Evolutionary conservation across 2,329 filamentous ascomycete genomes (phyloP).

Genomic region (Fusarium globosum): DNA sequence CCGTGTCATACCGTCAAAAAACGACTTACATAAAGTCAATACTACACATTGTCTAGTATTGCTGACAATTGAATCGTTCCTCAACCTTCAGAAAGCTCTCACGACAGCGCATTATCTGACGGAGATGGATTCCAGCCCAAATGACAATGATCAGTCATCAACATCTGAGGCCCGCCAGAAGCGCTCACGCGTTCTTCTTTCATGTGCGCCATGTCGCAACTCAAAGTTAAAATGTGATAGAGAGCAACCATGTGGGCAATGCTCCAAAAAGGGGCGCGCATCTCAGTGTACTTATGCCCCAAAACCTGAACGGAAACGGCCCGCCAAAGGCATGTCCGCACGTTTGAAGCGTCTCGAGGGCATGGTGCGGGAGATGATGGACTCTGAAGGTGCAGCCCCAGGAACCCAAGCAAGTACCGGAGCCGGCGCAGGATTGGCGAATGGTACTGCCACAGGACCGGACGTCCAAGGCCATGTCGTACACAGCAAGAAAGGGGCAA

Average conservation of each 20-base stretch:
- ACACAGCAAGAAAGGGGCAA: constrained; percentile 55
- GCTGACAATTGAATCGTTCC: too few species aligned
- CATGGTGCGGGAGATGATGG: constrained; percentile 68
- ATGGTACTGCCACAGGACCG: constrained; percentile 33
- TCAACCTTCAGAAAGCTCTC: not conserved
- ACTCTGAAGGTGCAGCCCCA: constrained; percentile 47
- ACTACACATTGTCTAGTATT: not conserved
- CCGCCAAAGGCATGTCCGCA: constrained; percentile 63
- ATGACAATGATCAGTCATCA: constrained; percentile 34
- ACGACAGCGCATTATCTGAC: not conserved
- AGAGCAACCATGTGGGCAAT: constrained; percentile 62
- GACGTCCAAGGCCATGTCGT: constrained; percentile 56
- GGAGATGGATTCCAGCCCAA: constrained; percentile 39
- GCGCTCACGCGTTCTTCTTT: constrained; percentile 62
- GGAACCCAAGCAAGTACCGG: not conserved
- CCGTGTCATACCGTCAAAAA: not conserved
- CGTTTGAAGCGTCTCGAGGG: constrained; percentile 66
- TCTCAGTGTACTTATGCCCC: constrained; percentile 63
- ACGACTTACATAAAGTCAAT: not conserved
- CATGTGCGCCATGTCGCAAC: constrained; percentile 62
- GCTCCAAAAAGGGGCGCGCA: constrained; percentile 59
- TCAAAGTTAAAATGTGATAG: constrained; percentile 70
- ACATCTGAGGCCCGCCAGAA: constrained; percentile 49
- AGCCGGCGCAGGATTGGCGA: constrained; percentile 1
- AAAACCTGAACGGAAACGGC: constrained; percentile 54